Base-by-base conservation (phyloP, 495 filamentous ascomycete genomes). In the Lentithecium fluviatile region DNA sequence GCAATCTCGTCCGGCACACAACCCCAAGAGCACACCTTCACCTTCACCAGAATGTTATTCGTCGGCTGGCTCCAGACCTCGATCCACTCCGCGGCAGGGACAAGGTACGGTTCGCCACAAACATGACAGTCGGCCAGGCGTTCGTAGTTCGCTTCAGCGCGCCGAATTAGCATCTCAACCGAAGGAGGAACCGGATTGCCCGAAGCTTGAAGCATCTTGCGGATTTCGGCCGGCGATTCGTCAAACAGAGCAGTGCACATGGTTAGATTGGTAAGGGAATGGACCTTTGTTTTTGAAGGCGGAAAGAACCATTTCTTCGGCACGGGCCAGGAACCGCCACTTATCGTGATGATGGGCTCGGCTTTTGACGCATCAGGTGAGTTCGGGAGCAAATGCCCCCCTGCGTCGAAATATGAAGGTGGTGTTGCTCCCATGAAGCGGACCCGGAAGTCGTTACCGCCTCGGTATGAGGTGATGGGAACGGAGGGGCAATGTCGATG, bases 21-120 rank as follows among this genome's bases (percentile, higher is more conserved):
- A 10, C 24, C 47, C 57, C 57, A 60, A 6, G 57, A 60, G 34
- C 57, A 60, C 20, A 60, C 57, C 57, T 52, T 6, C 13, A 52
- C 34, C 36, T 42, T 46, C 19, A 45, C 25, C 36, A 52, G 0
- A 21, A 7, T 49, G 20, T 57, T n/a, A 1, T 4, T 12, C 29
- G 29, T 34, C 23, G 4, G 8, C 11, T 2, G 5, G 25, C 37
- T 19, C 52, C 38, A 43, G 15, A 43, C 23, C 24, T 55, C 52
- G 3, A 55, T 36, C 52, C 52, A 55, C 25, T 55, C 52, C 1
- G 52, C 52, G 2, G 20, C 23, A 10, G 36, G 20, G 2, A 55
- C 52, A 12, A 26, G 15, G 25, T 55, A 55, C 1, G 8, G 1
- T n/a, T 36, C 43, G 1, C 38, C 37, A 26, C 52, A 55, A 19